phyloP scores from a whole-genome alignment of 495 filamentous ascomycete genomes.

The Letharia columbiana region DNA sequence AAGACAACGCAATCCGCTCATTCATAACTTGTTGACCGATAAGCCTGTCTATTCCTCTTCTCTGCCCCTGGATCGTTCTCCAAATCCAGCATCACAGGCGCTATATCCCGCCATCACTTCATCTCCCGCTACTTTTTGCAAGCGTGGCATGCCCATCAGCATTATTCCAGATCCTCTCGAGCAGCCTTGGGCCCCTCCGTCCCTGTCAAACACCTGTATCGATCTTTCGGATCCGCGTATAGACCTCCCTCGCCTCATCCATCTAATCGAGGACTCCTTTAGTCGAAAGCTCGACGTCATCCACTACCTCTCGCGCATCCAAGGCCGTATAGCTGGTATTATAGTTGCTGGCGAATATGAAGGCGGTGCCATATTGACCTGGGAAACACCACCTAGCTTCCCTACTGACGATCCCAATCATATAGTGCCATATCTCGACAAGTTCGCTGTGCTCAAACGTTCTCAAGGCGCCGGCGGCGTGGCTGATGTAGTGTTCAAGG shows the following conservation, averaged over 20 bases:
- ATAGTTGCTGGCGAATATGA: slow-evolving; percentile 97
- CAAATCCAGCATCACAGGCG: slow-evolving; percentile 29
- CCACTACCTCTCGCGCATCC: slow-evolving; percentile 71
- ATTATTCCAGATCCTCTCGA: slow-evolving; percentile 64
- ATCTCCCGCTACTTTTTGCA: slow-evolving; percentile 67
- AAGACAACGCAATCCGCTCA: slow-evolving; percentile 77
- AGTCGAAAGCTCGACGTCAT: slow-evolving; percentile 71
- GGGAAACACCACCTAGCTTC: slow-evolving; percentile 68
- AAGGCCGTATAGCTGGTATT: slow-evolving; percentile 71
- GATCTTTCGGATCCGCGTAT: slow-evolving; percentile 68
- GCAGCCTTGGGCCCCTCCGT: slow-evolving; percentile 56
- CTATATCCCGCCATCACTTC: slow-evolving; percentile 28
- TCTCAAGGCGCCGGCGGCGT: slow-evolving; percentile 87
- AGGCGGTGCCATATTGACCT: slow-evolving; percentile 88
- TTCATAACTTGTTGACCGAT: slow-evolving; percentile 94
- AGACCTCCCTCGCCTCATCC: slow-evolving; percentile 69
- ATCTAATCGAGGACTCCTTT: slow-evolving; percentile 94
- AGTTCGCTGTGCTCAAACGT: slow-evolving; percentile 86
- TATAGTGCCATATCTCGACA: slow-evolving; percentile 90
- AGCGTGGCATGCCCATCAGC: slow-evolving; percentile 81
- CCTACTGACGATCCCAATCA: slow-evolving; percentile 36
- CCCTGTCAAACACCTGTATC: slow-evolving; percentile 36
- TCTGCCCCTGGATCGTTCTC: slow-evolving; percentile 54
- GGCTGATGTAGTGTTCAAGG: slow-evolving; percentile 90
- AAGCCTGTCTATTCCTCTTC: slow-evolving; percentile 88